Evolutionary conservation across 306 rosid genomes (phyloP), one percentile per base, ranked within the genome.

Genomic region (Delonix regia): DNA sequence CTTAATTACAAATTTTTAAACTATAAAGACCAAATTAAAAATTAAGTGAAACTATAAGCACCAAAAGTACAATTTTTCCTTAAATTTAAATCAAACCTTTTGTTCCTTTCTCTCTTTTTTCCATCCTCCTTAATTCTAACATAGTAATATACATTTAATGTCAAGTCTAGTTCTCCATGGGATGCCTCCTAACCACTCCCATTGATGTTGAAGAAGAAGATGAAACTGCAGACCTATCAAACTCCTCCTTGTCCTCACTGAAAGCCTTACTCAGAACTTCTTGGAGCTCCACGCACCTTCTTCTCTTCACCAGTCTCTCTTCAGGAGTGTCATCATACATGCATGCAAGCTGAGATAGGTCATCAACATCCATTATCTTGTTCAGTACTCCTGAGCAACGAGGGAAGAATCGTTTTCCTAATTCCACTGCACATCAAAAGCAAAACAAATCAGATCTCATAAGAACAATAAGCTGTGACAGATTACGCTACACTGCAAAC

Each of bases 401-500:
- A 19, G 97, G 97, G 69, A 91, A 91, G 89, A 86, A 89, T 30
- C 94, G 90, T 80, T 89, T 87, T 66, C 89, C 94, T 10, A 89
- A 71, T 67, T 87, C 97, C 76, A 86, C 94, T 91, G 88, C 64
- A 25, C 90, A 74, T 39, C 33, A 8, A 71, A 78, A 84, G 47
- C 47, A 55, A 34, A 76, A 52, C 0, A 47, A 56, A 66, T 34
- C n/a, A 67, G 15, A 70, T 22, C 16, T n/a, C 62, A 61, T 18
- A 57, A n/a, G 48, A 57, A 3, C 42, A 42, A 9, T 38, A 13
- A 62, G 27, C 48, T 39, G 9, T 19, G 18, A 47, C 16, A 41
- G 61, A 9, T 42, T 28, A 25, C 6, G 65, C 75, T 67, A 28
- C 76, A 69, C 27, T 74, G 16, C 28, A 56, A 42, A 16, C 36